These are phyloP conservation scores for Cucurbita moschata DNA, from an alignment of 306 rosid species.

Conservation along the genomic window DNA sequence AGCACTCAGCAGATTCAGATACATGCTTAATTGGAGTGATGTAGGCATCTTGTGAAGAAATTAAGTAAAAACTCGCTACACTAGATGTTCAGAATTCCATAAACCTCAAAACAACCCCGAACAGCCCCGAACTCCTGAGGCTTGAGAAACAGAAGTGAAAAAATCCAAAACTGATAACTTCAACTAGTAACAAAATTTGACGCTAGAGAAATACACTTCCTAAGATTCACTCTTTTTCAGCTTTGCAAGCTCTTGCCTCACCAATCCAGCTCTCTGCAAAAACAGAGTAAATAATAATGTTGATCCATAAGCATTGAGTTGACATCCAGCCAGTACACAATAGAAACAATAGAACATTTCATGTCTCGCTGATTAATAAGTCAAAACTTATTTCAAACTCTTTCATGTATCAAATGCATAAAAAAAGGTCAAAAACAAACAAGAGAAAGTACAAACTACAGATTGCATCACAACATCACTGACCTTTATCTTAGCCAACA, in stretches of 20 bases:
- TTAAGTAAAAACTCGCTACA: background rate
- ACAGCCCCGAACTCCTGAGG: background rate
- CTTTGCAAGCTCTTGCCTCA: conserved; percentile 74
- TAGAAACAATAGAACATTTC: background rate
- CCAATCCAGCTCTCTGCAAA: conserved; percentile 71
- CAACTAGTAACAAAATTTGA: background rate
- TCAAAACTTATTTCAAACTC: background rate
- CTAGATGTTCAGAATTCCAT: background rate
- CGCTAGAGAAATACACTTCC: background rate
- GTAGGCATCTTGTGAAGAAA: background rate
- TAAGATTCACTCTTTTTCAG: conserved; percentile 48
- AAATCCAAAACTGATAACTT: background rate
- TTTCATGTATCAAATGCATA: background rate
- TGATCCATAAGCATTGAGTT: background rate
- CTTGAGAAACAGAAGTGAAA: background rate
- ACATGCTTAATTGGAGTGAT: background rate
- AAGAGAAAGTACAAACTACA: background rate
- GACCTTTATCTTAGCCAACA: conserved; percentile 40
- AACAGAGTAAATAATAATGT: background rate
- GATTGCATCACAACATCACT: background rate
- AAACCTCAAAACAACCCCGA: background rate
- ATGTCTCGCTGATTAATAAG: background rate
- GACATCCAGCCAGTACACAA: background rate
- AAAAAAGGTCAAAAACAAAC: background rate
- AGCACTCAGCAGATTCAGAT: background rate